A percentile compares a stretch with the other conserved stretches of the same genome.
Conservation (phyloP, 192 early-diverging fungal genomes). For the Allomyces macrogynus region DNA sequence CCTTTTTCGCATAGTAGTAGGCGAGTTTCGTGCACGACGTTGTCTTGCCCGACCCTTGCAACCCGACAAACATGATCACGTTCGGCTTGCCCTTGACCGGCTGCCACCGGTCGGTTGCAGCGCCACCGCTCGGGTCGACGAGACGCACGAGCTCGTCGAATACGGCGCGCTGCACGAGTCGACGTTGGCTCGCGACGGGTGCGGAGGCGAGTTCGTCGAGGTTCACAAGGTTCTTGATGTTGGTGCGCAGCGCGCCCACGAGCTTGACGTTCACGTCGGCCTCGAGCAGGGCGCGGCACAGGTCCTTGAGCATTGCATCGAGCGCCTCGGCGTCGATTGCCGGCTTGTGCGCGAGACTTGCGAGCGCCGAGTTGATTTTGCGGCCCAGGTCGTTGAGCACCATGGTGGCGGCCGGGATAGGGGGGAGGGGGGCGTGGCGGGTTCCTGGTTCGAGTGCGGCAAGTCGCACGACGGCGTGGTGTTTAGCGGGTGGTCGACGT, state of each 20-base stretch:
- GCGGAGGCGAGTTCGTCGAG: constrained; percentile 48
- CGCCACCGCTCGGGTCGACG: constrained; percentile 55
- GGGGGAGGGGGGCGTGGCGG: no score
- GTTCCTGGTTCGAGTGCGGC: no score
- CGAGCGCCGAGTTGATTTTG: constrained; percentile 65
- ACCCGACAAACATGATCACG: constrained; percentile 91
- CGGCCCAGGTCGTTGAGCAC: constrained; percentile 79
- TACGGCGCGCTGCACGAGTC: constrained; percentile 29
- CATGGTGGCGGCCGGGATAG: constrained; percentile 19
- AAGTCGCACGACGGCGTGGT: no score
- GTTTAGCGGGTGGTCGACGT: no score
- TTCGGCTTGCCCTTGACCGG: constrained; percentile 66
- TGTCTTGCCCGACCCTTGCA: constrained; percentile 90
- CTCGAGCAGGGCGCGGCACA: constrained; percentile 69
- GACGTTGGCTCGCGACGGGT: background rate
- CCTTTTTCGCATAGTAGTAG: constrained; percentile 77
- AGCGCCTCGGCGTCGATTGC: constrained; percentile 75
- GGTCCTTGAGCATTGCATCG: constrained; percentile 62
- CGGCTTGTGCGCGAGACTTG: constrained; percentile 53
- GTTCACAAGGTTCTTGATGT: constrained; percentile 63
- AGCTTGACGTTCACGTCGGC: constrained; percentile 81
- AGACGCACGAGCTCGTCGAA: constrained; percentile 73
- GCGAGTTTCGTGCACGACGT: constrained; percentile 94
- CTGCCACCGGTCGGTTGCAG: constrained; percentile 40
- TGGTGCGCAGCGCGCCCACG: constrained; percentile 59